phyloP scores from a whole-genome alignment of 192 early-diverging fungal genomes.

The Chytriomyces sp. region DNA sequence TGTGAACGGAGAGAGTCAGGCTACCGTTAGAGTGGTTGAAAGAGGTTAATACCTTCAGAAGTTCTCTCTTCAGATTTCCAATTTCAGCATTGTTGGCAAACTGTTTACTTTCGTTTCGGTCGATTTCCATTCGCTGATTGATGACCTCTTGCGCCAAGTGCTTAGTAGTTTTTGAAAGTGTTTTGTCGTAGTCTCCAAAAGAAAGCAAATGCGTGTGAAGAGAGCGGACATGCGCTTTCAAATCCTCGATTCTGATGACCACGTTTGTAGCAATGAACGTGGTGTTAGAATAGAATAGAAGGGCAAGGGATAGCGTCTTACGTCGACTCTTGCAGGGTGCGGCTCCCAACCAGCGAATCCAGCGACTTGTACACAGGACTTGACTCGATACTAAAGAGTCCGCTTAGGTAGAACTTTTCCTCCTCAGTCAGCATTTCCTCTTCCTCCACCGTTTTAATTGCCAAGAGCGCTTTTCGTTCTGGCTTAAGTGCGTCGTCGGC shows the following conservation, averaged over 20 bases:
- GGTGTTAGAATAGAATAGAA: no score
- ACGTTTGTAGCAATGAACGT: no score
- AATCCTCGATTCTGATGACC: constrained; percentile 41
- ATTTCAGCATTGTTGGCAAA: constrained; percentile 63
- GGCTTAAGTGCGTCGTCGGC: neutral
- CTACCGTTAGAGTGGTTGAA: neutral
- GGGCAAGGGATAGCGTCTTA: neutral
- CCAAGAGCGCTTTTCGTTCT: neutral
- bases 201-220: constrained; percentile 51
- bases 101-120: constrained; percentile 51
- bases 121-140: constrained; percentile 62
- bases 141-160: constrained; percentile 51
- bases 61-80: constrained; percentile 65
- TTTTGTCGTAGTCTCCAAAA: constrained; percentile 56
- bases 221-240: constrained; percentile 48
- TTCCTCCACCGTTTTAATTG: constrained; percentile 8
- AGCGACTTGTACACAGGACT: constrained; percentile 52
- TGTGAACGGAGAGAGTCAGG: neutral
- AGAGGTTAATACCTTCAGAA: constrained; percentile 51
- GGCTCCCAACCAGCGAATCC: constrained; percentile 40
- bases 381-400: constrained; percentile 54
- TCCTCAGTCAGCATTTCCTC: constrained; percentile 34
- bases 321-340: constrained; percentile 34
- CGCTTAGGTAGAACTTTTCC: constrained; percentile 52
- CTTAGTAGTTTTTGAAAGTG: constrained; percentile 53